phyloP scores from a whole-genome alignment of 2,329 filamentous ascomycete genomes.

The Ceratocystiopsis brevicomis region DNA sequence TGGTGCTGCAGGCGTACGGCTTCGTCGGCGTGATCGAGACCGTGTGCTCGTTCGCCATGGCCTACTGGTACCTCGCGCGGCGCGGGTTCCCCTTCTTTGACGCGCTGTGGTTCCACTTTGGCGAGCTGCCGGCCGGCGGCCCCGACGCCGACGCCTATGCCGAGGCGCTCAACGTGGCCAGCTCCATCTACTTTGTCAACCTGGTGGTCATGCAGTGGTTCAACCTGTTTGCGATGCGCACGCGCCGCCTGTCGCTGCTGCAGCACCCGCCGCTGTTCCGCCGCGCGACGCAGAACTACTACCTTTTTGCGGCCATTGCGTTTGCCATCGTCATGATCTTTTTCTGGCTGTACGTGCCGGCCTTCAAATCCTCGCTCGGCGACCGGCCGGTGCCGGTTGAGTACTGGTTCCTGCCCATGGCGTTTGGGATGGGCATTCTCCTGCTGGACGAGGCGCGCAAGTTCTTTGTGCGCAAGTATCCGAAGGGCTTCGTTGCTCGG shows the following conservation, averaged over 20 bases:
- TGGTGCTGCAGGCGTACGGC: slow-evolving; percentile 55
- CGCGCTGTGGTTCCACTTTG: slow-evolving; percentile 47
- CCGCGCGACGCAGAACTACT: slow-evolving; percentile 43
- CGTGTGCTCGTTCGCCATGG: slow-evolving; percentile 40
- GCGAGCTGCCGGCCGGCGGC: slow-evolving; percentile 25
- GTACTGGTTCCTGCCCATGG: slow-evolving; percentile 59
- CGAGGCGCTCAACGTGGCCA: slow-evolving; percentile 40
- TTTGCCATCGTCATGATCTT: slow-evolving; percentile 53
- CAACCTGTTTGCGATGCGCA: slow-evolving; percentile 52
- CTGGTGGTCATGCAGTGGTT: slow-evolving; percentile 69
- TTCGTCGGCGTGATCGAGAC: slow-evolving; percentile 49
- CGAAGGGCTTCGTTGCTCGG: slow-evolving; percentile 34
- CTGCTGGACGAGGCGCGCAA: slow-evolving; percentile 50
- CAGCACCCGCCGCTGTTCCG: slow-evolving; percentile 53
- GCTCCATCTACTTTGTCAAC: slow-evolving; percentile 62
- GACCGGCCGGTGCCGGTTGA: slow-evolving; percentile 49
- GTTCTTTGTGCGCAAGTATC: slow-evolving; percentile 39
- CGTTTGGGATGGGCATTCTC: slow-evolving; percentile 47
- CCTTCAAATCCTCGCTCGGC: slow-evolving; percentile 38
- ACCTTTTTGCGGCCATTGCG: slow-evolving; percentile 49
- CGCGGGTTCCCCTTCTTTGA: slow-evolving; percentile 41
- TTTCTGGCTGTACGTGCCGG: slow-evolving; percentile 50
- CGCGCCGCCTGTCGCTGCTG: slow-evolving; percentile 45
- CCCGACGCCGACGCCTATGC: slow-evolving; percentile 34
- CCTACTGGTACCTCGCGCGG: slow-evolving; percentile 45